Evolutionary conservation across 2,329 filamentous ascomycete species (phyloP), one percentile per base, ranked within the genome.

Genomic region (Fusarium newnesense): DNA sequence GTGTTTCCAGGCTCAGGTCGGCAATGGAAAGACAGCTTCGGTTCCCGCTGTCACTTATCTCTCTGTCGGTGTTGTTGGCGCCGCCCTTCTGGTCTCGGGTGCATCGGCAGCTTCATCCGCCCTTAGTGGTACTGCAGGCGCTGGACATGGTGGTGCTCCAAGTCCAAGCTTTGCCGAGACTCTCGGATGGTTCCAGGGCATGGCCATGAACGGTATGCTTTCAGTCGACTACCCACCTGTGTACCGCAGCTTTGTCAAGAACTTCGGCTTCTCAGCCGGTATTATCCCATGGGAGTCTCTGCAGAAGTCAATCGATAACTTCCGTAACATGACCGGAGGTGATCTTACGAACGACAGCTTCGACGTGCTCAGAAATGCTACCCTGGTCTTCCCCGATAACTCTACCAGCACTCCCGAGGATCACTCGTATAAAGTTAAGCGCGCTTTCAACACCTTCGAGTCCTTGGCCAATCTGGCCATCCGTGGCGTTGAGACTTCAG

Each of bases 151-250:
- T 19, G 86, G 87, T 18, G 87, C 92, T 16, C 86, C 92, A 44
- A 96, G 94, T 76, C 96, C 96, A 32, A 94, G 92, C 60, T 98
- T 98, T 80, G 88, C 87, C 49, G 94, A 98, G 79, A 91, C 97
- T 53, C 88, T 97, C 75, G 91, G 92, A 70, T 97, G 94, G 90
- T 97, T 98, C 82, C 95, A 98, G 83, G 92, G 93, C 56, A 93
- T 98, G 87, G 95, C 96, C 34, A 93, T 96, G 86, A 98, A 96
- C 82, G 95, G 96, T 74, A 98, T 98, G 96, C 87, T 97, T 81
- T 97, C 94, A 67, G 95, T 97, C 77, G 90, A 92, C 77, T 95
- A 97, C 75, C 96, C 96, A 8, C 86, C 90, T 40, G 91, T 98
- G 42, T 98, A 98, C 84, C 90, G 92, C 75, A 96, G 91, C 81